Evolutionary conservation across 2,329 filamentous ascomycete species (phyloP), one percentile per base, ranked within the genome.

Genomic region (Sporothrix globosa): DNA sequence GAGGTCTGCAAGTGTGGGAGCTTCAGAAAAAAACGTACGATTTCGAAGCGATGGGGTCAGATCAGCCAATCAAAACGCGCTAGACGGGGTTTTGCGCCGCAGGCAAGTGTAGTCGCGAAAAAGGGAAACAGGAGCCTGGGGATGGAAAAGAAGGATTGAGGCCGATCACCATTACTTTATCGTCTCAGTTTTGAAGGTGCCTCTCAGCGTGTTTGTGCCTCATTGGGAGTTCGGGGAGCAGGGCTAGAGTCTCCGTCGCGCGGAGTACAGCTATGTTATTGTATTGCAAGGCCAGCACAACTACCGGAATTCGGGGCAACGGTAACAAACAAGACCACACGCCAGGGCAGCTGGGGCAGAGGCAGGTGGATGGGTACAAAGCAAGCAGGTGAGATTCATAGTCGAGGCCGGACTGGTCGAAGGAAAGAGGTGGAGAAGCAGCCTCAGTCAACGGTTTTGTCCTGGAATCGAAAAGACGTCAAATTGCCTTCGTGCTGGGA

Each of bases 1-100:
- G 63, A 39, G 19, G 52, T 53, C 44, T 66, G 46, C 14, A 30
- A 27, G 76, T 73, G 69, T 74, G 67, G 73, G 70, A 74, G 74
- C 74, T 73, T 74, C 39, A 70, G 50, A 72, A 74, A 75, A 77
- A 78, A 78, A 78, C 75, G 74, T 78, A 78, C 76, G 77, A 78
- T 78, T 74, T 39, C 73, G 67, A 73, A 71, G 74, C 70, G 67
- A 73, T 69, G 74, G 73, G 71, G 74, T 61, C 53, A 48, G 66
- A 66, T 72, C 67, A 50, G 41, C 77, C 76, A 78, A 78, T 77
- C 70, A 74, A 58, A 21, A 17, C n/a, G 44, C 11, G 4, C 30
- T n/a, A 14, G 27, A 21, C 41, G 24, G 30, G 46, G 67, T 44
- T 61, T 69, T 69, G 56, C 56, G 56, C 34, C 41, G 56, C 34